Base-by-base conservation (phyloP, 495 filamentous ascomycete species). In the Eremomyces bilateralis region DNA sequence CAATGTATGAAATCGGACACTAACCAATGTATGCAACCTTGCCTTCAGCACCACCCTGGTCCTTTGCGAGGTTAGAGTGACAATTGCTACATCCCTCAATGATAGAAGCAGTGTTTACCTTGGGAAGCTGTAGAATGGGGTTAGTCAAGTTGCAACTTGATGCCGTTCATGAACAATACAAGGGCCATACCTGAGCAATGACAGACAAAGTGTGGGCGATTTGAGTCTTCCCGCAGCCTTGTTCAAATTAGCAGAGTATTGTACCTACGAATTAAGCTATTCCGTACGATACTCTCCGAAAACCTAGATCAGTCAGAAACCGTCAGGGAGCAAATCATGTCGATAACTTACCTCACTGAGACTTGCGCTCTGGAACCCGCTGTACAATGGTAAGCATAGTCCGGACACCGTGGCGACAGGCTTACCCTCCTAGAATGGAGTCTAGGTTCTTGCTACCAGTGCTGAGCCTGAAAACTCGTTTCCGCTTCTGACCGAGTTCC, bases 381-480 rank as follows among this genome's bases (percentile, higher is more conserved):
- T 77, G 36, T 15, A 16, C 5, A 16, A 21, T 22, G n/a, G n/a
- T n/a, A n/a, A n/a, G n/a, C n/a, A n/a, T n/a, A n/a, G n/a, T n/a
- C n/a, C n/a, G n/a, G n/a, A n/a, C n/a, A n/a, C n/a, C n/a, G n/a
- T n/a, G n/a, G n/a, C n/a, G n/a, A n/a, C n/a, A 8, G 24, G 24
- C 56, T 42, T 47, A 70, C 72, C 72, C 76, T 43, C 67, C 66
- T 4, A 83, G 61, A 35, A 80, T 78, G 10, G 65, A 49, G 50
- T 83, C 77, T 30, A 81, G 69, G 46, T 75, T 71, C 49, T 80
- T 79, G 53, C 73, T 79, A 13, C 76, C 74, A 20, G 74, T 80
- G 12, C 72, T 76, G 37, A 80, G 74, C 22, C 64, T 67, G 39
- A 71, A 61, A 36, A 77, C 72, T 37, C 63, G 63, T 44, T 77